Conservation (phyloP, 2,329 filamentous ascomycete genomes). For the Ceratocystiopsis sp. region DNA sequence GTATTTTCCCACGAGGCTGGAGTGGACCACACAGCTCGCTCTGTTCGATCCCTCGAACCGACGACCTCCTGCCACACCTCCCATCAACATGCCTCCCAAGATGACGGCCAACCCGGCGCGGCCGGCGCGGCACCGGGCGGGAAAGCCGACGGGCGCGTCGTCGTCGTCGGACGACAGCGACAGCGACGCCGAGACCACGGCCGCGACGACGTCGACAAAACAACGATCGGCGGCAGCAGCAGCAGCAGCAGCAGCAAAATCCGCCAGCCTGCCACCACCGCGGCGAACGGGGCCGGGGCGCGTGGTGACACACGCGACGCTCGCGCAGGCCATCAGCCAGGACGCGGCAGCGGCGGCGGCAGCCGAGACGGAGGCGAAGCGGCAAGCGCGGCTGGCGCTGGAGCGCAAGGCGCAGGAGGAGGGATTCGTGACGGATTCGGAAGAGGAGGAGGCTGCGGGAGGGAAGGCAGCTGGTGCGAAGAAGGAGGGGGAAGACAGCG, state of each 20-base stretch:
- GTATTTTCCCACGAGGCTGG: no score
- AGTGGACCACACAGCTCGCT: no score
- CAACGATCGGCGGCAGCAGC: conserved; percentile 6
- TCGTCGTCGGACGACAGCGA: conserved; percentile 34
- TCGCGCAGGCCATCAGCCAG: conserved; percentile 15
- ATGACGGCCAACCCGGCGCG: conserved; percentile 86
- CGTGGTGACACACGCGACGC: conserved; percentile 21
- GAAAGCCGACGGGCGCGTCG: conserved; percentile 49
- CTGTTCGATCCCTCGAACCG: no score
- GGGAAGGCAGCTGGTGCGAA: conserved; percentile 9
- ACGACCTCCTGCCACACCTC: no score
- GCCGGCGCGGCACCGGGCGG: conserved; percentile 69
- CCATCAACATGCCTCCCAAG: conserved; percentile 43
- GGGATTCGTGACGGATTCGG: conserved; percentile 44
- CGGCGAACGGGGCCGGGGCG: conserved; percentile 30
- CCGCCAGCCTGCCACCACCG: conserved; percentile 12
- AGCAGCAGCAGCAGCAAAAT: conserved; percentile 27
- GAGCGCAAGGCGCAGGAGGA: conserved; percentile 38
- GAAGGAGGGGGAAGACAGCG: conserved; percentile 14
- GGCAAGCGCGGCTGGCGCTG: conserved; percentile 22
- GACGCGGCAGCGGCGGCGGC: conserved; percentile 21
- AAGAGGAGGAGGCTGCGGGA: conserved; percentile 21
- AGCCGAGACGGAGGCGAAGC: conserved; percentile 24
- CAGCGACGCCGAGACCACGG: conserved; percentile 22
- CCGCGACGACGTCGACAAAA: conserved; percentile 11